A percentile compares a stretch with the other conserved stretches of the same genome.
Evolutionary conservation across 352 stramenopile genomes (phyloP).

Genomic region (Pythium guiyangense): DNA sequence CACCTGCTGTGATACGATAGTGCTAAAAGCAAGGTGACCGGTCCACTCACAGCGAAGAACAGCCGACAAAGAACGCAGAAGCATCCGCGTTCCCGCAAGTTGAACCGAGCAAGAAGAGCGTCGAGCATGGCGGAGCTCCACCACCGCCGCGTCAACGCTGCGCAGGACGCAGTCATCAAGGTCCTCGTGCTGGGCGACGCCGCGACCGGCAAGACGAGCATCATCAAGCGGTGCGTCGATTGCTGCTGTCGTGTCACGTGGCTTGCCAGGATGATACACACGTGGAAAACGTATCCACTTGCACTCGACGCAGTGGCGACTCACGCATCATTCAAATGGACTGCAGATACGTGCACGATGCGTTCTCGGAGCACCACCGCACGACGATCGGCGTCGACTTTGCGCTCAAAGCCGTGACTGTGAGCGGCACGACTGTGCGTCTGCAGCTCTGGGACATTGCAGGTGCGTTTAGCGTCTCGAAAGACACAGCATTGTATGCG

Average conservation of each 20-base stretch:
- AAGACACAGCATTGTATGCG: neutral
- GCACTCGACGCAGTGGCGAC: too few species aligned
- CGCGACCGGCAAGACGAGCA: slow-evolving; percentile 90
- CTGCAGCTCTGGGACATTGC: slow-evolving; percentile 95
- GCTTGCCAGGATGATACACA: neutral
- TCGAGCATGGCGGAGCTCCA: slow-evolving; percentile 29
- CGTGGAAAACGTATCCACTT: neutral
- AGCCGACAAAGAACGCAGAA: too few species aligned
- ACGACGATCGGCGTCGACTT: slow-evolving; percentile 93
- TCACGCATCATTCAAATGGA: too few species aligned
- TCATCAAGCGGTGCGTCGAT: slow-evolving; percentile 85
- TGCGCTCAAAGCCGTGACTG: slow-evolving; percentile 86
- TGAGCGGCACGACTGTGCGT: slow-evolving; percentile 83
- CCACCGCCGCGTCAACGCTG: slow-evolving; percentile 64
- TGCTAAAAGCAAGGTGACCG: too few species aligned
- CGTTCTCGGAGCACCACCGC: slow-evolving; percentile 91
- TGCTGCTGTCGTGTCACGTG: neutral
- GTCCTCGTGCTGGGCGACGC: slow-evolving; percentile 89
- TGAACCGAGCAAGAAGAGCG: neutral
- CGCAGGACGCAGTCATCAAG: slow-evolving; percentile 89
- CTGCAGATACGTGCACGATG: slow-evolving; percentile 83
- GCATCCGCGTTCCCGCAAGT: neutral
- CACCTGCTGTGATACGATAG: too few species aligned
- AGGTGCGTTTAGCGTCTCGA: slow-evolving; percentile 9
- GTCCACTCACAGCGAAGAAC: too few species aligned